phyloP scores from a whole-genome alignment of 2,329 filamentous ascomycete genomes.

The Fusarium setosum region DNA sequence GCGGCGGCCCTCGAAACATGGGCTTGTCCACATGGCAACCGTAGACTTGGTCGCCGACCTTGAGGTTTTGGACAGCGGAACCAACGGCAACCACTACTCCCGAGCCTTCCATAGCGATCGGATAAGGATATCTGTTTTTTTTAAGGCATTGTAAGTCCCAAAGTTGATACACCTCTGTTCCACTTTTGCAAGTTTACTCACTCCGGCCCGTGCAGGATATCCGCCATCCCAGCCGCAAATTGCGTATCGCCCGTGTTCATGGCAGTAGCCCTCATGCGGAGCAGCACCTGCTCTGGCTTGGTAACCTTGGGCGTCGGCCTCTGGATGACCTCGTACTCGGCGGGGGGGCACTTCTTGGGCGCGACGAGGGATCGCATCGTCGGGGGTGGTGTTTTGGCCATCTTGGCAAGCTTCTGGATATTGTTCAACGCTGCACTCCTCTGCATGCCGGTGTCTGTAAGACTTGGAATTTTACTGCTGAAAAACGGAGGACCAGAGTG shows the following conservation, averaged over 20 bases:
- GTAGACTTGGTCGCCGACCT: slow-evolving; percentile 53
- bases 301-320: slow-evolving; percentile 58
- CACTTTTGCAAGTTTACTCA: slow-evolving; percentile 27
- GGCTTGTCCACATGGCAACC: slow-evolving; percentile 53
- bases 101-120: slow-evolving; percentile 46
- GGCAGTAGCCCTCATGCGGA: slow-evolving; percentile 52
- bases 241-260: slow-evolving; percentile 52
- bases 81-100: slow-evolving; percentile 49
- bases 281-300: slow-evolving; percentile 55
- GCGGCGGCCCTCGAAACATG: slow-evolving; percentile 37
- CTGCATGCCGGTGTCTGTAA: background rate
- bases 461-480: too few relatives aligned
- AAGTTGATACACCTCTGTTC: background rate
- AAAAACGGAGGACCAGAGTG: background rate
- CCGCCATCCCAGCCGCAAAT: slow-evolving; percentile 40
- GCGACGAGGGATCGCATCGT: slow-evolving; percentile 59
- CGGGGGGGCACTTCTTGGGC: slow-evolving; percentile 52
- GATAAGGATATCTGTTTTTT: slow-evolving; percentile 30
- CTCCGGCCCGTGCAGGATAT: slow-evolving; percentile 42
- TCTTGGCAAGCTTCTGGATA: slow-evolving; percentile 11
- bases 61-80: slow-evolving; percentile 39
- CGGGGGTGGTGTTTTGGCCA: slow-evolving; percentile 46
- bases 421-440: background rate
- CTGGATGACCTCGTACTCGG: slow-evolving; percentile 52
- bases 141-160: background rate